These are phyloP conservation scores for Colletotrichum musae DNA, from an alignment of 2,329 filamentous ascomycete genomes.

Conservation along the genomic window DNA sequence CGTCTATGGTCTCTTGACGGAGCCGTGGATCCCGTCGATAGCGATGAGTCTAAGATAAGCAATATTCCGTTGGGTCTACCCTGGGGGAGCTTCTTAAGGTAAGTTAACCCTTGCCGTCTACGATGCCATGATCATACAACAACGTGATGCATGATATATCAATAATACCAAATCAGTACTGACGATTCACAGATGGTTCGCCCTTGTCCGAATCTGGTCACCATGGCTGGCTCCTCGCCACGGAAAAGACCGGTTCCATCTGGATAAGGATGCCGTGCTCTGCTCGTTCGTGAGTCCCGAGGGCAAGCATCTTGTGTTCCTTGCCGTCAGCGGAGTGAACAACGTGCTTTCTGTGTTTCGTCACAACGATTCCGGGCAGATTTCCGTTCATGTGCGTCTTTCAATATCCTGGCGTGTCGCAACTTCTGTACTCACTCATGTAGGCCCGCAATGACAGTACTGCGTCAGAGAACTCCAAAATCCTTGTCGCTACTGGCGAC, in stretches of 20 bases:
- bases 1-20: slow-evolving; percentile 78
- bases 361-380: slow-evolving; percentile 73
- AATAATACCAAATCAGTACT: slow-evolving; percentile 28
- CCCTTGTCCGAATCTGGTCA: slow-evolving; percentile 82
- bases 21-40: slow-evolving; percentile 68
- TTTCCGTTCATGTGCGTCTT: slow-evolving; percentile 76
- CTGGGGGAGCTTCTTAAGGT: slow-evolving; percentile 69
- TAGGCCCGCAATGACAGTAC: slow-evolving; percentile 78
- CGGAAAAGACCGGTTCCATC: slow-evolving; percentile 74
- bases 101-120: slow-evolving; percentile 43
- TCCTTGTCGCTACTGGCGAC: slow-evolving; percentile 80
- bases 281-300: slow-evolving; percentile 81
- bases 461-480: slow-evolving; percentile 66
- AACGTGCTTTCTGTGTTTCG: slow-evolving; percentile 79
- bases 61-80: slow-evolving; percentile 74
- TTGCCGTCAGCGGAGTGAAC: slow-evolving; percentile 82
- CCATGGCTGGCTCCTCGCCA: slow-evolving; percentile 94
- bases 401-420: not conserved
- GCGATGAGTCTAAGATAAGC: slow-evolving; percentile 70
- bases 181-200: slow-evolving; percentile 76
- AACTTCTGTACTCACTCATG: slow-evolving; percentile 34
- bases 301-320: slow-evolving; percentile 82
- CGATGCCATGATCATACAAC: not conserved
- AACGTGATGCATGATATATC: not conserved
- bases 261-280: slow-evolving; percentile 84